A percentile compares a stretch with the other conserved stretches of the same genome.
phyloP scores from a whole-genome alignment of 225 moss, liverwort and hornwort genomes.

The Sphagnum tenellum region DNA sequence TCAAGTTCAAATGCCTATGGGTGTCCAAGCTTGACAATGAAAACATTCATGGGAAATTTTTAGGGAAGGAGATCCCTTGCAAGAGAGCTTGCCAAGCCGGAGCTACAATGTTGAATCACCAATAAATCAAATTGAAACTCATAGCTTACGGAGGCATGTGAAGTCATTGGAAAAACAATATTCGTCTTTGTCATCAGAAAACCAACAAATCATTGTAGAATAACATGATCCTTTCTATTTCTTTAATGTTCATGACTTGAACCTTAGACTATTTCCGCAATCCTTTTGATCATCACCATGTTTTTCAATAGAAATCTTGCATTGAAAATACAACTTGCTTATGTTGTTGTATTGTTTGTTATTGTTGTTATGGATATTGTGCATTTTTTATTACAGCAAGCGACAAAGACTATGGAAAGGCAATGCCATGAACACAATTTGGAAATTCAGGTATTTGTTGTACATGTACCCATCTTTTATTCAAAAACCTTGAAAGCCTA shows the following conservation, averaged over 20 bases:
- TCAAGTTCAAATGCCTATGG: no score
- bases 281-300: not conserved
- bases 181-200: conserved; percentile 3
- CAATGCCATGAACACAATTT: conserved; percentile 42
- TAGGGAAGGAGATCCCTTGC: no score
- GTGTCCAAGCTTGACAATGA: no score
- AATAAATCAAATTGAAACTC: no score
- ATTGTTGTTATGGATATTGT: not conserved
- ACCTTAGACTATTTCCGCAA: not conserved
- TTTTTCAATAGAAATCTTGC: not conserved
- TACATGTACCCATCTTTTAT: not conserved
- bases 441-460: conserved; percentile 11
- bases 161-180: conserved; percentile 21
- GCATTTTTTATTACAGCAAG: conserved; percentile 14
- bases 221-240: not conserved
- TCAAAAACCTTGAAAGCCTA: not conserved
- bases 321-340: not conserved
- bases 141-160: conserved; percentile 1
- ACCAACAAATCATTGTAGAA: conserved; percentile 12
- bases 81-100: no score
- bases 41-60: no score
- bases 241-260: no score
- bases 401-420: conserved; percentile 31
- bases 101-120: no score
- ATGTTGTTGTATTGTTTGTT: not conserved